Evolutionary conservation across 495 filamentous ascomycete genomes (phyloP).

Genomic region (Bacidia gigantensis): DNA sequence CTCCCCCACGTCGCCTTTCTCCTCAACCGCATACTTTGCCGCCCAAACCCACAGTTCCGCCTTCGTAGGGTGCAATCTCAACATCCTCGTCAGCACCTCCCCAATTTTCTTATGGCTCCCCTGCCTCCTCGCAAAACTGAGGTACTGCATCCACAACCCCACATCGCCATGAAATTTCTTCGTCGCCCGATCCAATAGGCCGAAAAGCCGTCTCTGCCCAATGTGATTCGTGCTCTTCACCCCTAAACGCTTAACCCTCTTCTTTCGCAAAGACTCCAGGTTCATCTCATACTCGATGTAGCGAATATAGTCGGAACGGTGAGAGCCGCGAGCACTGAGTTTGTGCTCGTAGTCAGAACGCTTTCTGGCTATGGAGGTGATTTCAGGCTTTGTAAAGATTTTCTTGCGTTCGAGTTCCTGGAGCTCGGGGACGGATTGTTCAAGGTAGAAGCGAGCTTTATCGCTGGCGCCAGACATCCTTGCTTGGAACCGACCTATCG

Average conservation of each 20-base stretch:
- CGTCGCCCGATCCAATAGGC: conserved; percentile 76
- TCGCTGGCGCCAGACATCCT: conserved; percentile 74
- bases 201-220: conserved; percentile 72
- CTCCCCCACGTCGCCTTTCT: conserved; percentile 68
- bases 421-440: conserved; percentile 80
- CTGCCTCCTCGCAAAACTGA: conserved; percentile 63
- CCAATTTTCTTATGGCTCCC: conserved; percentile 69
- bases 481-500: no score
- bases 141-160: conserved; percentile 82
- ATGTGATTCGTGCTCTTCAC: conserved; percentile 48
- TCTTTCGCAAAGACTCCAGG: conserved; percentile 65
- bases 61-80: conserved; percentile 75
- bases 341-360: conserved; percentile 89
- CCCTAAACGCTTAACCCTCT: conserved; percentile 65
- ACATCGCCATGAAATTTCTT: conserved; percentile 72
- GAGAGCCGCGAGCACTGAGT: conserved; percentile 64
- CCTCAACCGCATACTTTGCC: conserved; percentile 59
- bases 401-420: conserved; percentile 78
- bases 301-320: conserved; percentile 62
- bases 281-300: conserved; percentile 90
- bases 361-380: conserved; percentile 70
- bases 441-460: conserved; percentile 87
- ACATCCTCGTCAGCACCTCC: conserved; percentile 57
- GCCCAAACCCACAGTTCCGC: conserved; percentile 80
- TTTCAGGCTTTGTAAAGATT: conserved; percentile 84